Base-by-base conservation (phyloP, 441 rosid species). In the Jatropha podagrica region DNA sequence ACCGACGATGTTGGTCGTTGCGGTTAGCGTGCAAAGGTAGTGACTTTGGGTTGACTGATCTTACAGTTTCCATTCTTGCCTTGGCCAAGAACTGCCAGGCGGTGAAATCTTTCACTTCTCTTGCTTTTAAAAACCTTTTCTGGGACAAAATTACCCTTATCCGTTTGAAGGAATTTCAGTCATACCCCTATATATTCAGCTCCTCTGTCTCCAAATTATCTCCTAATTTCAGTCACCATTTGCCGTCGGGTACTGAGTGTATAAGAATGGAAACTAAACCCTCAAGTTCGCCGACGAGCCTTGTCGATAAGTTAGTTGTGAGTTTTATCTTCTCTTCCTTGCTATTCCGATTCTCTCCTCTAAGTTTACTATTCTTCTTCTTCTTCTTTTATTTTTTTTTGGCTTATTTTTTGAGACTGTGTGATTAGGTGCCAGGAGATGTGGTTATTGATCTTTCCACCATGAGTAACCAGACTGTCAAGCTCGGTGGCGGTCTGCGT, bases 401-500 rank as follows among this genome's bases (percentile, higher is more conserved):
- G 0, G 41, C 49, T 70, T 17, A 44, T 5, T 67, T 44, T 63
- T 75, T 9, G 27, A 8, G 14, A 46, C 48, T 70, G 55, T 51
- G 32, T 74, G 41, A 51, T 7, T 49, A 93, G 98, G 87, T 92
- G 65, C 98, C 94, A 20, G 98, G 98, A 64, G 98, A 92, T 80
- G 80, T 92, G 74, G 91, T 93, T 72, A 84, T 93, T 77, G 93
- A 92, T 82, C 88, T 93, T 52, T 85, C 93, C 37, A 74, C 64
- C 73, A 81, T 92, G 91, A 73, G 86, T 67, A 90, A 92, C 79
- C 93, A 86, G 73, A 92, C 91, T 37, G 85, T 93, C 84, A 92
- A 89, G 83, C 90, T 93, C 38, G 97, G 98, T 32, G 86, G 93
- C 56, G 97, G 98, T 68, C 97, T 93, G 38, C 91, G 88, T 79